Percentiles rank a stretch among this genome's conserved stretches.
These are phyloP conservation scores for Effrenium voratum DNA, from an alignment of 73 alveolate genomes.

Conservation along the genomic window DNA sequence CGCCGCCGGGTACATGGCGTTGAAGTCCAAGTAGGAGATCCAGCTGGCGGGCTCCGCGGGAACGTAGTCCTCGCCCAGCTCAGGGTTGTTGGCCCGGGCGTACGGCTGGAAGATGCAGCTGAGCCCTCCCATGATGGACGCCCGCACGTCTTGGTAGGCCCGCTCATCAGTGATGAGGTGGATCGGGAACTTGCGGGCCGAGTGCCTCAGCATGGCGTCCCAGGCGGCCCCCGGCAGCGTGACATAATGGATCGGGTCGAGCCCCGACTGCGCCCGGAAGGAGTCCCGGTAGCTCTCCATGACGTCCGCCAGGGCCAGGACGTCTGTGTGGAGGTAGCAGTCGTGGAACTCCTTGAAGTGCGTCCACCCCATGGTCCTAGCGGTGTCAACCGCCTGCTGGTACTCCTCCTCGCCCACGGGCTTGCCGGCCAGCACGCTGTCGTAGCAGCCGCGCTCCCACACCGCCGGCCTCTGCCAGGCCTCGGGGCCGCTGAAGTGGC, in stretches of 20 bases:
- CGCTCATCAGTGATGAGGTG: not conserved
- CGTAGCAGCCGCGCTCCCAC: not conserved
- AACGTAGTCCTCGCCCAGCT: not conserved
- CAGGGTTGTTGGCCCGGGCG: not conserved
- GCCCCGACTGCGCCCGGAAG: not conserved
- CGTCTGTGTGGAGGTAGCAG: not conserved
- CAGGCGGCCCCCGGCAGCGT: slow-evolving; percentile 4
- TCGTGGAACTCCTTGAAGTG: not conserved
- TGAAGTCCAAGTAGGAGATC: not conserved
- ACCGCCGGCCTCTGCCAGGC: not conserved
- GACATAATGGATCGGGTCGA: slow-evolving; percentile 2
- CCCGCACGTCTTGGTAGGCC: not conserved
- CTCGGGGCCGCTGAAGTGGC: not conserved
- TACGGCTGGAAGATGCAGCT: not conserved
- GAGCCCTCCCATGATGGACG: not conserved
- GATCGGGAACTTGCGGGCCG: not conserved
- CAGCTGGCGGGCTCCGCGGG: not conserved
- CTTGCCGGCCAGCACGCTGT: not conserved
- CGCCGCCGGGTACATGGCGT: not conserved
- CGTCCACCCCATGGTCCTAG: not conserved
- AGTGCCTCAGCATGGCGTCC: not conserved
- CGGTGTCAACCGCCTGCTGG: not conserved
- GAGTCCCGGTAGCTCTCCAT: not conserved
- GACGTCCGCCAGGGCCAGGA: slow-evolving; percentile 17
- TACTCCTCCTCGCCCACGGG: not conserved